These are phyloP conservation scores for Smittium culicis DNA, from an alignment of 371 early-diverging fungal genomes.

Conservation along the genomic window DNA sequence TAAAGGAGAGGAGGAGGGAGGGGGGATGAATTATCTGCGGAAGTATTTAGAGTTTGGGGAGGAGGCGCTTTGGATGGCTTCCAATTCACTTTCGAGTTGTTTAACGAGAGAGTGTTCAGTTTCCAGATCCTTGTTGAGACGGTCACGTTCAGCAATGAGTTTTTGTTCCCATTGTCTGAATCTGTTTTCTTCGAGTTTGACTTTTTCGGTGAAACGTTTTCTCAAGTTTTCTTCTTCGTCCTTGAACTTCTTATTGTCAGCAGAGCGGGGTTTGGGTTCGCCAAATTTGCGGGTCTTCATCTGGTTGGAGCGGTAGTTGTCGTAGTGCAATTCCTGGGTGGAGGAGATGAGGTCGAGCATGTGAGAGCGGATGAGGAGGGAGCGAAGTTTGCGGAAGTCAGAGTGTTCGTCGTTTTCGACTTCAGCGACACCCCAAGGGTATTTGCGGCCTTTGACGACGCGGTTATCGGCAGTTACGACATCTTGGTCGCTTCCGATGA, in stretches of 20 bases:
- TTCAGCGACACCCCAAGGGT: constrained; percentile 96
- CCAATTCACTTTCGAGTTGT: constrained; percentile 61
- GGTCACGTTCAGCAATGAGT: constrained; percentile 87
- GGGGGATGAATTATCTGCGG: neutral
- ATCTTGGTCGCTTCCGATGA: constrained; percentile 84
- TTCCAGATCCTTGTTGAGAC: constrained; percentile 90
- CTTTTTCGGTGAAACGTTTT: constrained; percentile 87
- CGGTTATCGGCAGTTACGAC: constrained; percentile 61
- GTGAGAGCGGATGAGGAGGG: constrained; percentile 81
- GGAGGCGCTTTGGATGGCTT: constrained; percentile 25
- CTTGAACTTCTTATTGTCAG: constrained; percentile 71
- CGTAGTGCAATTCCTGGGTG: constrained; percentile 87
- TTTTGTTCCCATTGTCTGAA: constrained; percentile 96
- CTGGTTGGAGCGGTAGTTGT: constrained; percentile 69
- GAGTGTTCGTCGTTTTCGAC: constrained; percentile 84
- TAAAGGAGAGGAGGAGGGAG: too few species aligned
- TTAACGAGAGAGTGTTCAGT: constrained; percentile 78
- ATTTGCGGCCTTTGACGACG: constrained; percentile 80
- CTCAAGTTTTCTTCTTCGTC: constrained; percentile 89
- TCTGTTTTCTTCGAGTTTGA: constrained; percentile 80
- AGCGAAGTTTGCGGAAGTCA: constrained; percentile 90
- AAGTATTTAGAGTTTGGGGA: constrained; percentile 5
- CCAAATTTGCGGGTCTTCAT: constrained; percentile 73
- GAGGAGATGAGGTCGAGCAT: constrained; percentile 84
- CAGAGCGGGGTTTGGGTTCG: constrained; percentile 57